Conservation (phyloP, 352 stramenopile species). For the Pythium apleroticum region DNA sequence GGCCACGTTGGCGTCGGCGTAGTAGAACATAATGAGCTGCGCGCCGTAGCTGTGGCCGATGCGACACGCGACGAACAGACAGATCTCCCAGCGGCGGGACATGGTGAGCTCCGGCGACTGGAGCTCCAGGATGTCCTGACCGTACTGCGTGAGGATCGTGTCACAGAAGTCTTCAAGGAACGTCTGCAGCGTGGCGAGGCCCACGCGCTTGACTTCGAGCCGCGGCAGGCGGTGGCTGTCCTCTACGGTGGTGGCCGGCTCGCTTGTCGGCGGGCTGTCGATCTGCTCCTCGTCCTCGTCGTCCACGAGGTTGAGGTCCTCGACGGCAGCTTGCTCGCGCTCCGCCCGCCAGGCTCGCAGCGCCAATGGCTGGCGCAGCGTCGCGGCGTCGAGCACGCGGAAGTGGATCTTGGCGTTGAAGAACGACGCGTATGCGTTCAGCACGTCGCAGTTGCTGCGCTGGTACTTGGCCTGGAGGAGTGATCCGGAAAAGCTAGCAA, state of each 20-base stretch:
- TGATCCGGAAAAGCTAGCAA: constrained; percentile 34
- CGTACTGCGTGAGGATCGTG: constrained; percentile 60
- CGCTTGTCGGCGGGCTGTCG: not conserved
- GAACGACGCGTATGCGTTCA: constrained; percentile 54
- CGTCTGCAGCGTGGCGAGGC: constrained; percentile 68
- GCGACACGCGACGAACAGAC: constrained; percentile 66
- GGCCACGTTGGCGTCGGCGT: constrained; percentile 56
- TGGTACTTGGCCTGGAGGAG: constrained; percentile 45
- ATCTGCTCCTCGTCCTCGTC: constrained; percentile 21
- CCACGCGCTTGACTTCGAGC: constrained; percentile 58
- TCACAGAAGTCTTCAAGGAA: constrained; percentile 85
- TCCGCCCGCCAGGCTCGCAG: constrained; percentile 50
- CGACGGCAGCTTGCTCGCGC: constrained; percentile 17
- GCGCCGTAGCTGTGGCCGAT: constrained; percentile 75
- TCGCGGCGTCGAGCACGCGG: constrained; percentile 20
- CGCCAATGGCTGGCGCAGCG: constrained; percentile 42
- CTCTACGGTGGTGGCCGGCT: not conserved
- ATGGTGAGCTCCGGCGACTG: constrained; percentile 42
- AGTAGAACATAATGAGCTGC: constrained; percentile 75
- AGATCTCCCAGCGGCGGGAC: constrained; percentile 70
- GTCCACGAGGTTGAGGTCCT: constrained; percentile 16
- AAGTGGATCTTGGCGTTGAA: constrained; percentile 53
- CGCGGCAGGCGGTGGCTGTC: constrained; percentile 33
- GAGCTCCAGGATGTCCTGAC: constrained; percentile 61
- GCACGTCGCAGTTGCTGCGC: constrained; percentile 35